Base-by-base conservation (phyloP, 2,329 filamentous ascomycete species). In the Talaromyces marneffei region DNA sequence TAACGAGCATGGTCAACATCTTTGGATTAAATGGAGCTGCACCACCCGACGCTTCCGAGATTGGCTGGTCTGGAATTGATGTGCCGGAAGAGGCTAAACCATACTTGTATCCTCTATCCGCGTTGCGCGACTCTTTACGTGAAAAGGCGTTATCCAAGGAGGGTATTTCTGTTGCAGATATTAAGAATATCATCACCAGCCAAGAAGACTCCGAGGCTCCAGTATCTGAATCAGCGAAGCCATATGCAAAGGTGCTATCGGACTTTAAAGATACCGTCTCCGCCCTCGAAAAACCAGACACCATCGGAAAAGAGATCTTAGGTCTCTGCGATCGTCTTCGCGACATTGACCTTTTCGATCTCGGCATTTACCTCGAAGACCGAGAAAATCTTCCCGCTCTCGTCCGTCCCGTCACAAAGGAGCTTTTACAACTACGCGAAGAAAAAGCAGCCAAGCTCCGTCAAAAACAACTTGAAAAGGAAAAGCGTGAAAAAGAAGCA, bases 361-460 rank as follows among this genome's bases (percentile, higher is more conserved):
- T 95, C 0, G 90, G 88, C 39, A 88, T 97, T 62, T 95, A 95
- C 70, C 85, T 97, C 0, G 92, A 97, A 71, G 92, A 97, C 69
- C 85, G 91, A 55, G 82, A 85, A 25, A 77, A 76, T 65, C 83
- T 83, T 71, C 87, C 85, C 0, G 91, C 91, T 0, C 82, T 96
- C 33, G 87, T 96, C 64, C 83, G 86, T 18, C 86, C 85, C 1
- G 80, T 89, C 4, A 85, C 86, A 3, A 79, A 79, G 42, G 81
- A 83, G 50, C 78, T 88, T 55, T 78, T 83, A 57, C 78, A 79
- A 53, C 78, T 78, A 2, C 80, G 83, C 3, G 80, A 82, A 56
- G 82, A 84, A 62, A 82, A 83, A 63, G 84, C 82, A 25, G 75
- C 72, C 42, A 73, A 68, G 35, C 81, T 76, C 53, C 61, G 55